Base-by-base conservation (phyloP, 2,329 filamentous ascomycete genomes). In the Raffaelea ambrosiae region DNA sequence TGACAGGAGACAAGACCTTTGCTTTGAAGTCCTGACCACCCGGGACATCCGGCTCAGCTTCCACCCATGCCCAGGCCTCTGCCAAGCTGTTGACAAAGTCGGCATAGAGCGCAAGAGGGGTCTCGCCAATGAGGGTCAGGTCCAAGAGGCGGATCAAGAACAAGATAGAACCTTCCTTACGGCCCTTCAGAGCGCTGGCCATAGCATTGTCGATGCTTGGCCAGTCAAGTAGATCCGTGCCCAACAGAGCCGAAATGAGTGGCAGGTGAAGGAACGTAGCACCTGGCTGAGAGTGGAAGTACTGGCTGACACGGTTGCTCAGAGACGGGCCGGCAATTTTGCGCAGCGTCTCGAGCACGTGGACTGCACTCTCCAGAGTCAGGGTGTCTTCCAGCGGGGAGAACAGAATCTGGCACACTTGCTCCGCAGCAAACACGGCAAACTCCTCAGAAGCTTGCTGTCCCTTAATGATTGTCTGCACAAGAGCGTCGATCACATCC, bases 51-150 rank as follows among this genome's bases (percentile, higher is more conserved):
- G 84, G 76, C 16, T 94, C 84, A 53, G 90, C 86, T 7, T 72
- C 70, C 31, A 95, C 77, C 88, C 89, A 95, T 42, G 79, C 70
- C 68, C 86, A 90, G 38, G 93, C 82, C 42, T 82, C 84, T 54
- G 91, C 84, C 47, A 95, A 74, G 49, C 88, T 94, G 52, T 81
- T 77, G 7, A 88, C 83, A 59, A 96, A 94, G 65, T 97, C 89
- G 2, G 89, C 83, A 57, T 88, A 86, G 43, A 96, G 70, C 1
- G 85, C 86, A 36, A 84, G 77, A 0, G 88, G 87, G 40, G 83
- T 80, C 43, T 89, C 86, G 55, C 80, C 86, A 44, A 95, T 76
- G 9, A 96, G 69, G 0, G 90, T 79, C 40, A 88, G 78, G 54
- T 93, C 85, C 53, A 95, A 72, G 40, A 96, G 72, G 40, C 83